These are phyloP conservation scores for Quercus phellos DNA, from an alignment of 331 rosid species.

Conservation along the genomic window DNA sequence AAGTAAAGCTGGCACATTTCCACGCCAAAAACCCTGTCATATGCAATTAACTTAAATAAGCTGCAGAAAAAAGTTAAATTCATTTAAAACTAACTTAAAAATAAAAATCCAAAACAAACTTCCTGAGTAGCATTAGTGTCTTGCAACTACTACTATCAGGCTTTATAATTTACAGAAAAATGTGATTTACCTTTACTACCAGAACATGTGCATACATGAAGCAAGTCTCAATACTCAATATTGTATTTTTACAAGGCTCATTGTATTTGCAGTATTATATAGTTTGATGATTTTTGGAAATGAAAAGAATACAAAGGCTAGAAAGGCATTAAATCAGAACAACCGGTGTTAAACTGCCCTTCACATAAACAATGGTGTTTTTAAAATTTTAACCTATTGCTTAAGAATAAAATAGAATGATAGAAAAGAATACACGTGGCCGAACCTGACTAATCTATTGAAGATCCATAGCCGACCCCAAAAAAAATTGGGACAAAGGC, in stretches of 20 bases:
- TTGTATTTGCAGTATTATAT: not conserved
- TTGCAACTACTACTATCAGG: not conserved
- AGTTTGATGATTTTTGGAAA: not conserved
- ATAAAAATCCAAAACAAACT: not conserved
- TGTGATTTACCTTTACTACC: not conserved
- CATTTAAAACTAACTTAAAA: not conserved
- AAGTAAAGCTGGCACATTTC: constrained; percentile 92
- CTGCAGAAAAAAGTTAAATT: not conserved
- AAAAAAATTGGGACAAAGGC: too few relatives aligned
- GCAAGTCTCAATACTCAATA: not conserved
- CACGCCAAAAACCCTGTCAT: constrained; percentile 96
- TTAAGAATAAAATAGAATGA: not conserved
- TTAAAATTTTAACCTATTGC: not conserved
- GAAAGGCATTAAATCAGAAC: not conserved
- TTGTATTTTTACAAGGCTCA: not conserved
- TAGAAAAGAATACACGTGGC: too few relatives aligned
- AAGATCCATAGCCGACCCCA: too few relatives aligned
- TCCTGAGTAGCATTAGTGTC: not conserved
- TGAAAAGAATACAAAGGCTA: not conserved
- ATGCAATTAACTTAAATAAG: constrained; percentile 1
- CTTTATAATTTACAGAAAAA: not conserved
- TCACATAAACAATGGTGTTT: not conserved
- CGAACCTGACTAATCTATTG: too few relatives aligned
- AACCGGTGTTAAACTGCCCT: not conserved
- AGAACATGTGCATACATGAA: not conserved